Base-by-base conservation (phyloP, 768 basidiomycete genomes). In the Jaapia argillacea region DNA sequence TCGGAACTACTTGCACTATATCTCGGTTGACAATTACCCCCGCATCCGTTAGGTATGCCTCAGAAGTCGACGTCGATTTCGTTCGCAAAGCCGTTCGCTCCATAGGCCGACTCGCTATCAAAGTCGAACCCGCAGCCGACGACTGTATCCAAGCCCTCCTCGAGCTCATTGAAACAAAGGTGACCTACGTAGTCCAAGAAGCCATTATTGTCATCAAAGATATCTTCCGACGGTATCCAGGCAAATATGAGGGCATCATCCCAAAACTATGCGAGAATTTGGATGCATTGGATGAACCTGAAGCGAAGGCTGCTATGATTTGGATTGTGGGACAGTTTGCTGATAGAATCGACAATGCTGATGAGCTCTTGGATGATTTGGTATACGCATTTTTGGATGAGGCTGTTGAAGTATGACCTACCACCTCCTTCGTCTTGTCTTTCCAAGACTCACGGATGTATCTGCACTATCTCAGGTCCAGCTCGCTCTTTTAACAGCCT, bases 261-360 rank as follows among this genome's bases (percentile, higher is more conserved):
- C 91, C 90, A 1, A 89, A 73, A 12, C 70, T 99, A 16, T 98
- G 94, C 60, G 85, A 90, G 58, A 82, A 96, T 58, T 71, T 98
- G 35, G 93, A 97, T 58, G 72, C 75, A 6, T 65, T 98, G 40
- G 94, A 98, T 52, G 96, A 98, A 56, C 85, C 96, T 0, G 96
- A 99, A 63, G 82, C 93, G 18, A 98, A 98, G 58, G 85, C 94
- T 2, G 84, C 92, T 6, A 96, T 99, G 80, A 77, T 99, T 24
- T 99, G 96, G 96, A 90, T 98, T 55, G 66, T 98, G 26, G 96
- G 96, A 0, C 91, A 99, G 64, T 98, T 91, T 55, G 86, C 96
- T 24, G 78, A 98, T 59, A 75, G 82, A 53, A 98, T 99, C 46
- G 89, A 96, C 50, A 97, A 98, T 54, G 87, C 83, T 6, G 92